Evolutionary conservation across 2,329 filamentous ascomycete genomes (phyloP), one percentile per base, ranked within the genome.

Genomic region (Trichoderma koningii): DNA sequence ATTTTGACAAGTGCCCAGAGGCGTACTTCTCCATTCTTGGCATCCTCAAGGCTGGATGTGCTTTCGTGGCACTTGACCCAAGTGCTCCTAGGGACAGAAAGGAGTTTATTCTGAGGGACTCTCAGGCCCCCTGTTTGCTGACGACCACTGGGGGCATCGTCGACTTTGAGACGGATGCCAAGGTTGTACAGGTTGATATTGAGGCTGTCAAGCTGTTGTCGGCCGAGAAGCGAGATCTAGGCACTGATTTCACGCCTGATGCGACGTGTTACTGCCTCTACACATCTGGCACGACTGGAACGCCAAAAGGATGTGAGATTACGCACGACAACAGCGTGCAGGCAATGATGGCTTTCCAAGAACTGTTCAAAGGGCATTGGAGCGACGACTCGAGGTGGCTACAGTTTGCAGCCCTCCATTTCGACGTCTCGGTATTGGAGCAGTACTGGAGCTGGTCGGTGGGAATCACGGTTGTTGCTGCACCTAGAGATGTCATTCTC

Each of bases 391-490:
- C 93, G 0, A 86, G 90, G 65, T 97, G 92, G 89, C 81, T 97
- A 0, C 94, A 97, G 73, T 97, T 97, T 73, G 94, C 94, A 1
- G 93, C 92, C 0, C 92, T 97, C 64, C 94, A 97, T 75, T 97
- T 97, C 67, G 94, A 97, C 71, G 93, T 97, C 4, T 95, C 91
- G 1, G 90, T 97, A 0, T 82, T 97, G 0, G 93, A 97, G 73
- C 93, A 97, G 72, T 97, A 94, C 74, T 97, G 92, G 92, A 95
- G 89, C 65, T 97, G 93, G 93, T 92, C 89, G 30, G 90, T 95
- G 0, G 93, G 93, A 1, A 93, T 97, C 28, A 89, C 90, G 4
- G 84, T 97, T 0, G 89, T 94, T 2, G 88, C 91, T 2, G 93
- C 91, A 7, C 90, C 92, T 0, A 85, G 91, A 69, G 93, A 97